phyloP scores from a whole-genome alignment of 495 filamentous ascomycete genomes.

The Neurospora discreta region DNA sequence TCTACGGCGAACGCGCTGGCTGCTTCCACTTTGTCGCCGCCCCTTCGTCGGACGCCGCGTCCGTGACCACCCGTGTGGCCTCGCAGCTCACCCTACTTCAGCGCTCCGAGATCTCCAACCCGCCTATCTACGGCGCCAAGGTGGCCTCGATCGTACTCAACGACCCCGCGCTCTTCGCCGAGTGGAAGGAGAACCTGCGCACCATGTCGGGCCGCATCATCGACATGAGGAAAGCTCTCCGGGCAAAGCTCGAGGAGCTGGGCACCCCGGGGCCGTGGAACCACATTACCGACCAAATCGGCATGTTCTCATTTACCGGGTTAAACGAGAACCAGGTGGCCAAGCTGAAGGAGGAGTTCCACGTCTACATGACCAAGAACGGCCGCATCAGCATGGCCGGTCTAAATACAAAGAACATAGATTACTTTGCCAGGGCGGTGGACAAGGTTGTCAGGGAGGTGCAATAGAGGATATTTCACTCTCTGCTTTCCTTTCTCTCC shows the following conservation, averaged over 20 bases:
- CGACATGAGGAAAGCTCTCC: conserved; percentile 69
- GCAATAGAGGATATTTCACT: conserved; percentile 10
- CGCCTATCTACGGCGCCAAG: conserved; percentile 83
- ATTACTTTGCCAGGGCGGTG: conserved; percentile 82
- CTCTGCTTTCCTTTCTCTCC: background rate
- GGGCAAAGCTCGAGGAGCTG: conserved; percentile 64
- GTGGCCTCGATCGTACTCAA: conserved; percentile 81
- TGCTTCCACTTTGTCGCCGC: conserved; percentile 91
- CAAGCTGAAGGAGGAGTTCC: conserved; percentile 64
- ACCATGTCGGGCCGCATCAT: conserved; percentile 95
- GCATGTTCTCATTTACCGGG: conserved; percentile 98
- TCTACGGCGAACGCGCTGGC: conserved; percentile 92
- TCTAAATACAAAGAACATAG: conserved; percentile 79
- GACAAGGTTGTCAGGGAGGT: conserved; percentile 69
- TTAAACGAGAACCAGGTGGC: conserved; percentile 77
- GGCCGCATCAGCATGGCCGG: conserved; percentile 96
- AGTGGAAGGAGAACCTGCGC: conserved; percentile 86
- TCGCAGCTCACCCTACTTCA: conserved; percentile 91
- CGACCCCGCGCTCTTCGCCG: conserved; percentile 66
- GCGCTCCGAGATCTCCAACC: conserved; percentile 93
- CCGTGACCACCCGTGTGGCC: conserved; percentile 55
- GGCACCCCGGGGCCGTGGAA: conserved; percentile 87
- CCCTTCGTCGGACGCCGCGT: conserved; percentile 51
- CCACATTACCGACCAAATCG: conserved; percentile 97
- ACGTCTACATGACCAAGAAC: conserved; percentile 99